Base-by-base conservation (phyloP, 441 rosid species). In the Populus hybrid region DNA sequence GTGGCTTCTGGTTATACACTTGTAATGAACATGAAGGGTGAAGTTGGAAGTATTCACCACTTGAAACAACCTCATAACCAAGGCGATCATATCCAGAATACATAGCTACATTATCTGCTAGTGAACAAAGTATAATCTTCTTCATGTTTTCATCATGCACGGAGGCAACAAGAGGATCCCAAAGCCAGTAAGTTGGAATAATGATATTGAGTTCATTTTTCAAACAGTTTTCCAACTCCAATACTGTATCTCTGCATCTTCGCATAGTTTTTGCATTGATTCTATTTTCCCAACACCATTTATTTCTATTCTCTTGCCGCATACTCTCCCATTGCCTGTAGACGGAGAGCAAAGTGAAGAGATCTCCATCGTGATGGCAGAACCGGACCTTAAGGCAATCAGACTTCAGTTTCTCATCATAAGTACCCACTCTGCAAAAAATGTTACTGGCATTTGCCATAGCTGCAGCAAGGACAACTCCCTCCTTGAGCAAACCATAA, bases 201-300 rank as follows among this genome's bases (percentile, higher is more conserved):
- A 87, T 84, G 72, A 84, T 71, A 68, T 71, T 38, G 74, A 95
- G 90, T 82, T 95, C 97, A 82, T 82, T 91, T 79, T 83, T 70
- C 36, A 95, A 88, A 82, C 94, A 89, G 65, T 31, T 77, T 82
- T 90, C 93, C 79, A 93, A 81, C 79, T 95, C 99, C 69, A 81
- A 82, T 29, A 95, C 89, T 8, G 95, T 87, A 28, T 93, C 98
- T 50, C 87, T 87, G 84, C 97, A 93, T 82, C 98, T 90, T 76
- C 98, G 83, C 97, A 95, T 86, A 28, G 98, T 82, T 80, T 95
- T 95, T 31, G 99, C 99, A 88, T 93, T 95, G 66, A 95, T 85
- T 78, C 99, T 90, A 79, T 95, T 93, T 10, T 93, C 92, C 99
- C 97, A 91, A 82, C 98, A 95, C 98, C 99, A 95, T 75, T 78